Percentiles rank a stretch among this genome's conserved stretches.
These are phyloP conservation scores for Biscogniauxia mediterranea DNA, from an alignment of 2,329 filamentous ascomycete genomes.

Conservation along the genomic window DNA sequence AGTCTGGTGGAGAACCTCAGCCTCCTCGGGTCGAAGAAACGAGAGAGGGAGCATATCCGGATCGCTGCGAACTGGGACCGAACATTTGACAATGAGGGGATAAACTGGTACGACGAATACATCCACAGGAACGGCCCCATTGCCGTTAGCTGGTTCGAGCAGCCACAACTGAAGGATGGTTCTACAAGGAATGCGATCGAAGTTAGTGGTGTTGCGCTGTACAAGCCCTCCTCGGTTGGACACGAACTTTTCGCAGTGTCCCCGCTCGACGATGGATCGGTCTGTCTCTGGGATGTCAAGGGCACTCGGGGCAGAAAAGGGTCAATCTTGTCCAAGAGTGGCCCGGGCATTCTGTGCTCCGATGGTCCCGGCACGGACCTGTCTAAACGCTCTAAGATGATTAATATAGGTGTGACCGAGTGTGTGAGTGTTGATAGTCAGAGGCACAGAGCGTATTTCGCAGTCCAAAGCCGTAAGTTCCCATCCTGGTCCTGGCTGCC, in stretches of 20 bases:
- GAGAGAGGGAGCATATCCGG: constrained; percentile 44
- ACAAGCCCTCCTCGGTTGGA: constrained; percentile 51
- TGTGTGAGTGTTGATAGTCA: constrained; percentile 76
- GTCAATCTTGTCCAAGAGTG: constrained; percentile 63
- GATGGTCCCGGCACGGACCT: constrained; percentile 46
- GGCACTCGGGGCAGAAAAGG: constrained; percentile 55
- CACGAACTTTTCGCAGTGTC: constrained; percentile 63
- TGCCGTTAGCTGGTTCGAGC: constrained; percentile 74
- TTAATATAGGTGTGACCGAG: constrained; percentile 73
- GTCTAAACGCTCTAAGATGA: constrained; percentile 57
- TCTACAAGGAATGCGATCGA: constrained; percentile 54
- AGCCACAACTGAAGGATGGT: constrained; percentile 47
- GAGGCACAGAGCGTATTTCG: constrained; percentile 71
- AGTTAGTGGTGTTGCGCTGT: constrained; percentile 70
- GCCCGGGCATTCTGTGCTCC: constrained; percentile 64
- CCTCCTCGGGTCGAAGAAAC: constrained; percentile 24
- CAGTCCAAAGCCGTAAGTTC: constrained; percentile 66
- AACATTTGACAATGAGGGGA: constrained; percentile 65
- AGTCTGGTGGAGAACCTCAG: constrained; percentile 21
- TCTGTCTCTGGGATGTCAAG: constrained; percentile 82
- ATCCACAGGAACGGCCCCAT: constrained; percentile 76
- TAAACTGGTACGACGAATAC: constrained; percentile 88
- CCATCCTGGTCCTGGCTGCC: neutral
- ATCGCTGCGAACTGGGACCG: constrained; percentile 83
- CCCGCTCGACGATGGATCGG: constrained; percentile 80